Base-by-base conservation (phyloP, 352 stramenopile genomes). In the Globisporangium nagaii region DNA sequence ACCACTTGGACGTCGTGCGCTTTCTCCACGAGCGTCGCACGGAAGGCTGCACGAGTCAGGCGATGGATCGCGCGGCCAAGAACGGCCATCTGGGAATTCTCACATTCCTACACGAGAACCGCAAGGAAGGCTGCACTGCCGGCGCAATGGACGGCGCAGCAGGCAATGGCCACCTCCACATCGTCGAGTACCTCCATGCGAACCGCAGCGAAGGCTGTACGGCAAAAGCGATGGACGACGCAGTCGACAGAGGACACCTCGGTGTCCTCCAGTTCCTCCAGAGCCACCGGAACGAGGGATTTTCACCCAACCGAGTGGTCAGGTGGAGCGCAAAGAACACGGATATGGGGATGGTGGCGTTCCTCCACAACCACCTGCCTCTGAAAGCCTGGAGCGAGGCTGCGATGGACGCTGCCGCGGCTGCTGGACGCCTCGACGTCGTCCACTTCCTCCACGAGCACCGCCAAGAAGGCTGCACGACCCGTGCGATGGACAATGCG, bases 211-310 rank as follows among this genome's bases (percentile, higher is more conserved):
- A 59, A 30, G 53, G 53, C 17, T 59, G 53, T 30, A 56, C 40
- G 32, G 54, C 36, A 20, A 20, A 28, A 24, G 55, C 55, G 19
- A 57, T 58, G 45, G 41, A 66, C 47, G 20, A 24, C 3, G 62
- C 58, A 15, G 58, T 53, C 13, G 42, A 56, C 32, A 62, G 63
- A 3, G 62, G 62, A 2, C 58, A 65, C 25, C 13, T 67, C 2
- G 25, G 54, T 0, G 46, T 70, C 1, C 59, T 70, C 3, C 24
- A 19, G 11, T 70, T 60, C 28, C 47, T 70, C 27, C 63, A 68
- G 3, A 15, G 25, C 1, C 46, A 68, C 19, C 59, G 63, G 10
- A 17, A 25, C 12, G 63, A 68, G 43, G 63, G 63, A 6, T 68
- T 57, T n/a, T 66, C 62, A 24, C 48, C 7, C n/a, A 36, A 45